Percentiles rank a stretch among this genome's conserved stretches.
Conservation (phyloP, 1,284 basidiomycete genomes). For the Pterulicium gracile region DNA sequence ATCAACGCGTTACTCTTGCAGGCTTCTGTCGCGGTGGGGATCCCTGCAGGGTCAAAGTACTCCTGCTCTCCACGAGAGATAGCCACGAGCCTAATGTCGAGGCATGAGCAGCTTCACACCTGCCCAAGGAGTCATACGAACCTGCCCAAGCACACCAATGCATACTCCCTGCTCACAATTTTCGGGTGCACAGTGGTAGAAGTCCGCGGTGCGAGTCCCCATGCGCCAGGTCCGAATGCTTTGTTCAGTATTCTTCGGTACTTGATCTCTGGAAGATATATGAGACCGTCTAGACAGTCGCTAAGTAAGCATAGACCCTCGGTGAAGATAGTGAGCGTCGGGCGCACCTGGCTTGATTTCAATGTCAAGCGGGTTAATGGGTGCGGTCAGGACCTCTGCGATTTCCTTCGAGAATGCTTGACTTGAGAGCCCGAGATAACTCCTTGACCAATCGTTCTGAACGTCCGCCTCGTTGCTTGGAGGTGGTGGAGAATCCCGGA, state of each 20-base stretch:
- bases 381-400: conserved; percentile 64
- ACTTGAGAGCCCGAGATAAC: conserved; percentile 74
- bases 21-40: conserved; percentile 90
- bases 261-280: conserved; percentile 97
- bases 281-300: conserved; percentile 62
- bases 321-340: background rate
- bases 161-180: conserved; percentile 91
- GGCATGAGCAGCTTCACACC: background rate
- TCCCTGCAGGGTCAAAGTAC: conserved; percentile 87
- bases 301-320: conserved; percentile 3
- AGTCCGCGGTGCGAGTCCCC: conserved; percentile 91
- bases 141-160: conserved; percentile 88
- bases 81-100: conserved; percentile 68
- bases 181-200: conserved; percentile 87
- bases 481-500: background rate
- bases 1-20: conserved; percentile 97
- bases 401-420: conserved; percentile 75
- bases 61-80: conserved; percentile 95
- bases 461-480: background rate
- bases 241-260: conserved; percentile 91
- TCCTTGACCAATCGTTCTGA: conserved; percentile 75
- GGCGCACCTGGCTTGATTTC: conserved; percentile 89
- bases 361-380: conserved; percentile 70
- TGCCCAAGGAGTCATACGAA: too few species aligned
- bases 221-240: conserved; percentile 94